These are phyloP conservation scores for Irpex sp. DNA, from an alignment of 1,284 basidiomycete species.

Conservation along the genomic window DNA sequence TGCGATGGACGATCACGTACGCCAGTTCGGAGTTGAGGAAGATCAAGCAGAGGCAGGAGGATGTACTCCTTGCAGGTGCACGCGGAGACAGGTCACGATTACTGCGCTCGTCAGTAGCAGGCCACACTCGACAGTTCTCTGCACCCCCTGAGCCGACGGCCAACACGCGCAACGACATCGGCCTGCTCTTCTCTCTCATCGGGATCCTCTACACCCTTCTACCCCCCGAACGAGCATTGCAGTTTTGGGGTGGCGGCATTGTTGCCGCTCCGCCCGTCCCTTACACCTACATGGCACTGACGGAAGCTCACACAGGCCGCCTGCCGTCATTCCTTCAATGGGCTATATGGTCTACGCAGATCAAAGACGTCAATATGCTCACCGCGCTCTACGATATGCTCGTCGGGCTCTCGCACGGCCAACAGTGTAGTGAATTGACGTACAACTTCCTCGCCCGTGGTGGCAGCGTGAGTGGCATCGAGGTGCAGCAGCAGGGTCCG, in stretches of 20 bases:
- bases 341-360: slow-evolving; percentile 80
- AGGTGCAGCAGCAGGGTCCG: slow-evolving; percentile 24
- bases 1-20: slow-evolving; percentile 71
- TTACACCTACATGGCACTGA: slow-evolving; percentile 42
- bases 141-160: slow-evolving; percentile 30
- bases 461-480: slow-evolving; percentile 48
- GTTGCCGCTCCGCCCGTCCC: slow-evolving; percentile 33
- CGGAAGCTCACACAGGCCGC: slow-evolving; percentile 57
- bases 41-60: slow-evolving; percentile 89
- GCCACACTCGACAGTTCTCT: slow-evolving; percentile 19
- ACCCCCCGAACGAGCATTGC: slow-evolving; percentile 70
- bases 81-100: slow-evolving; percentile 53
- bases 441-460: slow-evolving; percentile 81
- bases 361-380: slow-evolving; percentile 65
- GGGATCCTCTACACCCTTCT: slow-evolving; percentile 75
- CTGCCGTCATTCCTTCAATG: slow-evolving; percentile 81
- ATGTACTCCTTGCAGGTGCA: slow-evolving; percentile 61
- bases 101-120: slow-evolving; percentile 38
- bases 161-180: slow-evolving; percentile 71
- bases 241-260: slow-evolving; percentile 76
- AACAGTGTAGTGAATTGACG: slow-evolving; percentile 77
- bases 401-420: slow-evolving; percentile 75
- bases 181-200: slow-evolving; percentile 78
- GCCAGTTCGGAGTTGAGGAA: slow-evolving; percentile 86
- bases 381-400: slow-evolving; percentile 87